phyloP scores from a whole-genome alignment of 371 early-diverging fungal species.

The Batkoa obscura region DNA sequence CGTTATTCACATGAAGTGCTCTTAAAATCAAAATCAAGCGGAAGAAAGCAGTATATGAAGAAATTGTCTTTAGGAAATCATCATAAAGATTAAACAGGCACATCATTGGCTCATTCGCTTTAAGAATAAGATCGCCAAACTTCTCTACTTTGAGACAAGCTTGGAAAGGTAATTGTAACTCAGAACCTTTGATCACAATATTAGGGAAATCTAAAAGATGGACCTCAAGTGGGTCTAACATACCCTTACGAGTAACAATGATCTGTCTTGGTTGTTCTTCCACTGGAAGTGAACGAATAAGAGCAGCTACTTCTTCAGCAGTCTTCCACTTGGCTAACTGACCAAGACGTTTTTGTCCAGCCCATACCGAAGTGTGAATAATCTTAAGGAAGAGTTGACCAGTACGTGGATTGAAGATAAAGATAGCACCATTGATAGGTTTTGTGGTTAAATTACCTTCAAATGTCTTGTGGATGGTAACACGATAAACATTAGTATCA shows the following conservation, averaged over 20 bases:
- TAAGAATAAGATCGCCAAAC: conserved; percentile 92
- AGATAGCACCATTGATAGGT: conserved; percentile 96
- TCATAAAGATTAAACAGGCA: conserved; percentile 76
- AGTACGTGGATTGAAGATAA: conserved; percentile 96
- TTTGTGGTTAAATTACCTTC: conserved; percentile 97
- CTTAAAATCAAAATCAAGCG: conserved; percentile 91
- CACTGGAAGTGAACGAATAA: conserved; percentile 92
- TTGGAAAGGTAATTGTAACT: conserved; percentile 93
- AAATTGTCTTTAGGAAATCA: conserved; percentile 87
- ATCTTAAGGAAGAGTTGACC: conserved; percentile 97
- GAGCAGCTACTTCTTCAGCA: conserved; percentile 96
- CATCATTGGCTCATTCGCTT: conserved; percentile 96
- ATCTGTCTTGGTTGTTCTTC: conserved; percentile 98
- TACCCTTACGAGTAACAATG: conserved; percentile 96
- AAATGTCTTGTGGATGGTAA: conserved; percentile 98
- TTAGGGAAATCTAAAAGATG: conserved; percentile 92
- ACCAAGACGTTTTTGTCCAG: conserved; percentile 94
- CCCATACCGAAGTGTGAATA: conserved; percentile 98
- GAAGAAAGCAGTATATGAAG: conserved; percentile 95
- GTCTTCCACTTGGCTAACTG: conserved; percentile 99
- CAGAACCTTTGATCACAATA: conserved; percentile 92
- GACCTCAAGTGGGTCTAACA: conserved; percentile 98
- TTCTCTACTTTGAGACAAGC: conserved; percentile 94
- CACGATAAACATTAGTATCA: conserved; percentile 98
- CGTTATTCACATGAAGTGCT: conserved; percentile 88